Percentiles rank a stretch among this genome's conserved stretches.
Evolutionary conservation across 495 filamentous ascomycete species (phyloP).

Genomic region (Hypoxylon rickii): DNA sequence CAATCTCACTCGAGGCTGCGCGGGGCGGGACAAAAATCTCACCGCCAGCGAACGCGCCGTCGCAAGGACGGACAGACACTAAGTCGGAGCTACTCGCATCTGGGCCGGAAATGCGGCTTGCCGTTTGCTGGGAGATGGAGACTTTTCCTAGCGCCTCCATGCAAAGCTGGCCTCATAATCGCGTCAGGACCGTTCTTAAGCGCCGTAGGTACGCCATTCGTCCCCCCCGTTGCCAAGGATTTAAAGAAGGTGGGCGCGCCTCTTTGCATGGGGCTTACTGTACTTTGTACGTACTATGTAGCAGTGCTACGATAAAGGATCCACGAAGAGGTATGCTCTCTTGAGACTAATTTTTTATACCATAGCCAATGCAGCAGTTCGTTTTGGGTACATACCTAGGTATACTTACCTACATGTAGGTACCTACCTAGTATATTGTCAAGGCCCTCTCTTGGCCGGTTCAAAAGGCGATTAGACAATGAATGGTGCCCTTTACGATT

Average conservation of each 20-base stretch:
- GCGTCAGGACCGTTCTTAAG: slow-evolving; percentile 12
- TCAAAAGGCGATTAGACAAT: slow-evolving; percentile 5
- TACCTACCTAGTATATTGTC: slow-evolving; percentile 25
- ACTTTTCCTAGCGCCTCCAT: slow-evolving; percentile 21
- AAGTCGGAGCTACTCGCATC: neutral
- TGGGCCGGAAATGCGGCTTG: slow-evolving; percentile 4
- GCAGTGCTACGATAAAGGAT: slow-evolving; percentile 12
- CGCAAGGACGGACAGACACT: neutral
- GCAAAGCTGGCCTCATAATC: slow-evolving; percentile 20
- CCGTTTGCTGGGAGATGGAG: neutral
- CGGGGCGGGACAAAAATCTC: neutral
- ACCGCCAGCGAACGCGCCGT: slow-evolving; percentile 14
- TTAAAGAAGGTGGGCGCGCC: slow-evolving; percentile 1
- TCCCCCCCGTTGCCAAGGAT: slow-evolving; percentile 7
- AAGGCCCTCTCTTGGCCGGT: slow-evolving; percentile 2
- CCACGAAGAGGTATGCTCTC: slow-evolving; percentile 10
- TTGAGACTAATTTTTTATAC: no score
- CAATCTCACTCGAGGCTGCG: neutral
- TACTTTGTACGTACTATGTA: no score
- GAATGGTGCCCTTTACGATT: slow-evolving; percentile 3
- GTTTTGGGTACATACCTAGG: no score
- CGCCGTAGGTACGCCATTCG: slow-evolving; percentile 5
- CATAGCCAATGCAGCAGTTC: slow-evolving; percentile 16
- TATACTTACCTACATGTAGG: no score
- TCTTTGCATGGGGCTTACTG: slow-evolving; percentile 26